These are phyloP conservation scores for Anisodus tanguticus DNA, from an alignment of 257 asterid species.

Conservation along the genomic window DNA sequence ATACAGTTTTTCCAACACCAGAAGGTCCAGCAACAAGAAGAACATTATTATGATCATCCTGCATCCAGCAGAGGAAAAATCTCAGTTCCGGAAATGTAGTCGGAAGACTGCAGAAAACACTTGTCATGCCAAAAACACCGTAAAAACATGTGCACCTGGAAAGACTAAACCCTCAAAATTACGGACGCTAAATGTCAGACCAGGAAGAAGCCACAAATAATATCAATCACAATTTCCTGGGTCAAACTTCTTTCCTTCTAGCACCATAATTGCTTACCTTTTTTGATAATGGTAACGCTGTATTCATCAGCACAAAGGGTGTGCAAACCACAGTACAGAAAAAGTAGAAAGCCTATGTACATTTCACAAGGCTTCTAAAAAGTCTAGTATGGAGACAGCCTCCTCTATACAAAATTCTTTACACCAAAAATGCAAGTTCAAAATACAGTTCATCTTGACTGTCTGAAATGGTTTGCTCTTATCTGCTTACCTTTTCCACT, in stretches of 20 bases:
- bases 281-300: no score
- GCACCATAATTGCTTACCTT: slow-evolving; percentile 16
- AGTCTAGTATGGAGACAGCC: no score
- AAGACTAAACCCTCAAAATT: not conserved
- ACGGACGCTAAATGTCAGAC: not conserved
- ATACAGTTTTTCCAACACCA: slow-evolving; percentile 98
- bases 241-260: not conserved
- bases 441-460: no score
- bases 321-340: no score
- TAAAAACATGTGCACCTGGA: not conserved
- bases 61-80: slow-evolving; percentile 38
- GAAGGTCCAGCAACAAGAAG: slow-evolving; percentile 90
- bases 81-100: not conserved
- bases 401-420: no score
- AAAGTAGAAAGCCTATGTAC: no score
- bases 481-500: not conserved
- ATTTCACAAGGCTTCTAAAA: no score
- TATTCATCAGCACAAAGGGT: no score
- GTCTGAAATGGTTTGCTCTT: no score
- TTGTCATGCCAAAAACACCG: not conserved
- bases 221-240: slow-evolving; percentile 19
- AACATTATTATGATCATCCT: slow-evolving; percentile 59
- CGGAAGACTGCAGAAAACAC: slow-evolving; percentile 19
- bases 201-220: slow-evolving; percentile 1
- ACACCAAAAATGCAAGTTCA: no score